Percentiles rank a stretch among this genome's conserved stretches.
These are phyloP conservation scores for Neurospora cerealis DNA, from an alignment of 495 filamentous ascomycete genomes.

Conservation along the genomic window DNA sequence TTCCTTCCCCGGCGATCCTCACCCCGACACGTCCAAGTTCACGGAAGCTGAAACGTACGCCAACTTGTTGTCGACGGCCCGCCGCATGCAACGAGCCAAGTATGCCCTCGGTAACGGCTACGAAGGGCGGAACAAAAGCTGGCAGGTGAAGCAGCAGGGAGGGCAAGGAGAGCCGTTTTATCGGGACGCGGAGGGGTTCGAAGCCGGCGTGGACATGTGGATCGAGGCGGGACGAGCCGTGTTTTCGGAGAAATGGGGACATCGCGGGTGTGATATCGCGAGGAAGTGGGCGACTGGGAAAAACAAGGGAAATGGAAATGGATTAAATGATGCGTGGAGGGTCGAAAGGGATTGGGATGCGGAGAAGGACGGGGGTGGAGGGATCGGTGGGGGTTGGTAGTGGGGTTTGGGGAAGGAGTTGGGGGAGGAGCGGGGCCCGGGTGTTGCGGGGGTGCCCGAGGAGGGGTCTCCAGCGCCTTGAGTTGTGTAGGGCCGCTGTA, in stretches of 20 bases:
- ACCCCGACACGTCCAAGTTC: background rate
- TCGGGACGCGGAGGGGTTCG: conserved; percentile 43
- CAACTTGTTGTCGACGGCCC: conserved; percentile 21
- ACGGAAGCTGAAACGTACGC: conserved; percentile 24
- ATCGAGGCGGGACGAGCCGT: conserved; percentile 40
- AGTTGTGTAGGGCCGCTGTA: background rate
- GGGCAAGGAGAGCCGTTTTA: conserved; percentile 50
- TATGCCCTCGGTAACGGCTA: conserved; percentile 13
- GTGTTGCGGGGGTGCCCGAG: background rate
- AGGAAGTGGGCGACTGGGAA: conserved; percentile 4
- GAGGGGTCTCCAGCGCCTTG: background rate
- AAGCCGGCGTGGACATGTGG: conserved; percentile 34
- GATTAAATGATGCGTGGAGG: conserved; percentile 26
- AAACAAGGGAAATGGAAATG: background rate
- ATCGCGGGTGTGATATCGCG: conserved; percentile 18
- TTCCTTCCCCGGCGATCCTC: conserved; percentile 19
- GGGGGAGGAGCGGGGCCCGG: background rate
- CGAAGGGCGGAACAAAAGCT: conserved; percentile 31
- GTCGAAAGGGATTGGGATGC: conserved; percentile 29
- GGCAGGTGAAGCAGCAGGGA: conserved; percentile 44
- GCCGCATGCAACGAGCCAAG: conserved; percentile 28
- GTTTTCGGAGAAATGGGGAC: conserved; percentile 48
- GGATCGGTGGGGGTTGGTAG: background rate
- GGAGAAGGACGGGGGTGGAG: conserved; percentile 10
- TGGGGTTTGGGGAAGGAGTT: background rate